These are phyloP conservation scores for Firmiana major DNA, from an alignment of 345 rosid species.

Conservation along the genomic window DNA sequence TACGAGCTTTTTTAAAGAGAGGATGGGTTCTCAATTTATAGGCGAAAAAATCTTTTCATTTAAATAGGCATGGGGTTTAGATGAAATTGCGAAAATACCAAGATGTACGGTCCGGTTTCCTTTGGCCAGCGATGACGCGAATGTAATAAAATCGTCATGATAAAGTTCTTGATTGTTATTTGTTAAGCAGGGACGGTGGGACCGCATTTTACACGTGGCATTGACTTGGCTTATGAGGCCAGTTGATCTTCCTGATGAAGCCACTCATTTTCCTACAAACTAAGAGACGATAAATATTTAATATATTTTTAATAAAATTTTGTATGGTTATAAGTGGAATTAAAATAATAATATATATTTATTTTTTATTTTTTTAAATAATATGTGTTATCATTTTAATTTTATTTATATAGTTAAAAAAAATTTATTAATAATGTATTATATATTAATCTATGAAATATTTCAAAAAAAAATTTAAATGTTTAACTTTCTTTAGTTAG, in stretches of 20 bases:
- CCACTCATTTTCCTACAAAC: too few relatives aligned
- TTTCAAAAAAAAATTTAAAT: too few relatives aligned
- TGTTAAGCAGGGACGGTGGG: background rate
- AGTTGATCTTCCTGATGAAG: background rate
- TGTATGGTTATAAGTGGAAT: too few relatives aligned
- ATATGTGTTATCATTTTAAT: too few relatives aligned
- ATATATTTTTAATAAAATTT: too few relatives aligned
- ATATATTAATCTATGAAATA: too few relatives aligned
- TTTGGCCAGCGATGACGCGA: background rate
- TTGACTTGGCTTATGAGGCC: background rate
- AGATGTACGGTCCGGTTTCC: background rate
- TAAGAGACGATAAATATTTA: too few relatives aligned
- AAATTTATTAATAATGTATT: too few relatives aligned
- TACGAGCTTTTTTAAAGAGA: background rate
- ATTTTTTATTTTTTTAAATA: too few relatives aligned
- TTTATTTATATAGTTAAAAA: too few relatives aligned
- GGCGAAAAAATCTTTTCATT: constrained; percentile 6
- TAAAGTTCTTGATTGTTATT: background rate
- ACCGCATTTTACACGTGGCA: background rate
- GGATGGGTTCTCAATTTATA: constrained; percentile 31
- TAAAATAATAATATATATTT: too few relatives aligned
- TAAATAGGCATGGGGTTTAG: constrained; percentile 12
- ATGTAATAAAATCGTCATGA: background rate
- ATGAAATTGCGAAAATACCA: constrained; percentile 32
- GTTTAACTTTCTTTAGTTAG: too few relatives aligned